phyloP scores from a whole-genome alignment of 1,139 yeast species.

The Diutina rugosa region DNA sequence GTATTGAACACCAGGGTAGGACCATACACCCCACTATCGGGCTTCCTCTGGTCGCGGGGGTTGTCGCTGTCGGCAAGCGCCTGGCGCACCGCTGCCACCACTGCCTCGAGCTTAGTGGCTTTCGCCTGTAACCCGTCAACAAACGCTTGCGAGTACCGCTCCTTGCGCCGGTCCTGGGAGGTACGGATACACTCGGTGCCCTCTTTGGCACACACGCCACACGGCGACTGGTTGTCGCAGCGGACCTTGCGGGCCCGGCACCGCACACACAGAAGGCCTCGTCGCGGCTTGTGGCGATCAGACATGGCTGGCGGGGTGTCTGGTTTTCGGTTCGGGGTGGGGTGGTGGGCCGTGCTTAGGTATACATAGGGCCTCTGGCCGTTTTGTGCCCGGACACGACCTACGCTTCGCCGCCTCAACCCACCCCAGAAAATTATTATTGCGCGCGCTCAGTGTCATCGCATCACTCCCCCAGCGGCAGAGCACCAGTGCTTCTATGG shows the following conservation, averaged over 20 bases:
- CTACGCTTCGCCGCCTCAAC: not conserved
- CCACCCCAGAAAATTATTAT: not conserved
- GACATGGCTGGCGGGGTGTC: not conserved
- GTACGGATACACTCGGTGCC: conserved; percentile 1
- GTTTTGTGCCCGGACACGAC: not conserved
- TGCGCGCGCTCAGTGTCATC: not conserved
- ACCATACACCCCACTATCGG: not conserved
- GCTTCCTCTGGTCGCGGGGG: not conserved
- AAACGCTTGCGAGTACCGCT: not conserved
- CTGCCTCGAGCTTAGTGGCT: not conserved
- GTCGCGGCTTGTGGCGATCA: conserved; percentile 1
- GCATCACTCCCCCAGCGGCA: not conserved
- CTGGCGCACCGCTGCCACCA: not conserved
- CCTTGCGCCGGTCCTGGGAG: not conserved
- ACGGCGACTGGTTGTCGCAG: not conserved
- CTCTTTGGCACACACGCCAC: not conserved
- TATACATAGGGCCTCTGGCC: not conserved
- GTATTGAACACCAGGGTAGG: not conserved
- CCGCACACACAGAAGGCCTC: conserved; percentile 1
- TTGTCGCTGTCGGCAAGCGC: not conserved
- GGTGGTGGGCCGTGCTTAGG: not conserved
- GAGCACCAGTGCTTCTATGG: no score
- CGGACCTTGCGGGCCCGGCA: conserved; percentile 1
- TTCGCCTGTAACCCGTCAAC: not conserved
- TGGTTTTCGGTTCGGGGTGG: not conserved